These are phyloP conservation scores for Logfia minima DNA, from an alignment of 129 eudicot species.

Conservation along the genomic window DNA sequence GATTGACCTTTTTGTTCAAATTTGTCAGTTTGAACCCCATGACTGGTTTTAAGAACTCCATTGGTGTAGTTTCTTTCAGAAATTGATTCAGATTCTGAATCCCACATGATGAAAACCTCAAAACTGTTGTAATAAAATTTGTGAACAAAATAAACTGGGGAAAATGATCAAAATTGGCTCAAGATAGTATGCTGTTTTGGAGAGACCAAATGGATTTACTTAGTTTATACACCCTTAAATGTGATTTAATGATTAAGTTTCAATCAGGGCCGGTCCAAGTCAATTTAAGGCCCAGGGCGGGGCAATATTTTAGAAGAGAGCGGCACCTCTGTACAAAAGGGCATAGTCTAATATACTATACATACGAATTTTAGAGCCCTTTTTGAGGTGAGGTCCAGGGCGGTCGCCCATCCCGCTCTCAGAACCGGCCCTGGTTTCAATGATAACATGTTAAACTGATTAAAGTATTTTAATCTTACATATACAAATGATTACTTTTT, in stretches of 20 bases:
- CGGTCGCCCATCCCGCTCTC: too few species aligned
- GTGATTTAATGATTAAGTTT: constrained; percentile 8
- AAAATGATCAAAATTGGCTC: constrained; percentile 18
- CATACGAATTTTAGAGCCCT: too few species aligned
- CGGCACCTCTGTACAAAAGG: too few species aligned
- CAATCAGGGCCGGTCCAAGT: too few species aligned
- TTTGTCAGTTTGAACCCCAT: constrained; percentile 56
- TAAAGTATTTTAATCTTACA: not conserved
- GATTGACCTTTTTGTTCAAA: constrained; percentile 87
- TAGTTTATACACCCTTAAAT: not conserved
- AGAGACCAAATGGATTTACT: constrained; percentile 21
- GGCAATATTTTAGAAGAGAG: too few species aligned
- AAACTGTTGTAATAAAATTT: not conserved
- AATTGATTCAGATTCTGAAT: constrained; percentile 65
- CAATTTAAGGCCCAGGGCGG: too few species aligned
- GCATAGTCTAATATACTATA: too few species aligned
- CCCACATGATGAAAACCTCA: constrained; percentile 58
- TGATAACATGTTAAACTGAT: constrained; percentile 15
- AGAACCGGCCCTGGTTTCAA: too few species aligned
- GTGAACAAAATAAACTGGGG: constrained; percentile 21
- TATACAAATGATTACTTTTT: not conserved
- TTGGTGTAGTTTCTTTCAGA: constrained; percentile 54
- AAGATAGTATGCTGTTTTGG: constrained; percentile 15
- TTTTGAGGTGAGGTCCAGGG: too few species aligned
- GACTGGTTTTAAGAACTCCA: constrained; percentile 56